Evolutionary conservation across 176 grass and related monocot genomes (phyloP), one percentile per base, ranked within the genome.

Genomic region (Triticum monococcum): DNA sequence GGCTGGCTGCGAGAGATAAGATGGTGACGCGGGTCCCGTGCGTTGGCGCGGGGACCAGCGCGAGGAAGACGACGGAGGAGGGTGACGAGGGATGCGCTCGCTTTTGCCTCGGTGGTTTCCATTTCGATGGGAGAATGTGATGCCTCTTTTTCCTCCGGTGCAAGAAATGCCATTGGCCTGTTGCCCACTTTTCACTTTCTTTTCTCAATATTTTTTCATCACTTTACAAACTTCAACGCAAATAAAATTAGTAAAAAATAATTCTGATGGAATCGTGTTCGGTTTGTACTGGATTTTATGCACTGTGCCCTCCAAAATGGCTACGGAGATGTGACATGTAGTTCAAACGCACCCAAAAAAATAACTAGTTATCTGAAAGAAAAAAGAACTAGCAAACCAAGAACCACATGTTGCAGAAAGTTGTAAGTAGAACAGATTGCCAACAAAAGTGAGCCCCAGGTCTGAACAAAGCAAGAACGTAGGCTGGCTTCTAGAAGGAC

Each of bases 401-500:
- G 38, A 40, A 40, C 48, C 48, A 52, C 48, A 52, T 52, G 14
- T 17, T 50, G 14, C 48, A 17, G 43, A 52, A 52, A 52, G 48
- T 52, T 54, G 5, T 59, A 59, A 8, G 64, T 1, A 32, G 28
- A 17, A 72, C 3, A 25, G 17, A n/a, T 70, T 37, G 32, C 33
- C 0, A 20, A 20, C 23, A 2, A 0, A 40, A 10, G 35, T 17
- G 14, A n/a, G 20, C 65, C 41, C 65, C 12, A 72, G 26, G 57
- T 87, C 12, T 87, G 84, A 83, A 85, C 77, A 30, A 37, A 33
- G 9, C 76, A 31, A 57, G 33, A 73, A 28, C n/a, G 59, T 79
- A 38, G 60, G 65, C 73, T 86, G 60, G 73, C 73, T 86, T 90
- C 88, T 43, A 90, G 79, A 86, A 86, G 71, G 8, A 9, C 3